Evolutionary conservation across 2,329 filamentous ascomycete genomes (phyloP).

Genomic region (Lachnellula hyalina): DNA sequence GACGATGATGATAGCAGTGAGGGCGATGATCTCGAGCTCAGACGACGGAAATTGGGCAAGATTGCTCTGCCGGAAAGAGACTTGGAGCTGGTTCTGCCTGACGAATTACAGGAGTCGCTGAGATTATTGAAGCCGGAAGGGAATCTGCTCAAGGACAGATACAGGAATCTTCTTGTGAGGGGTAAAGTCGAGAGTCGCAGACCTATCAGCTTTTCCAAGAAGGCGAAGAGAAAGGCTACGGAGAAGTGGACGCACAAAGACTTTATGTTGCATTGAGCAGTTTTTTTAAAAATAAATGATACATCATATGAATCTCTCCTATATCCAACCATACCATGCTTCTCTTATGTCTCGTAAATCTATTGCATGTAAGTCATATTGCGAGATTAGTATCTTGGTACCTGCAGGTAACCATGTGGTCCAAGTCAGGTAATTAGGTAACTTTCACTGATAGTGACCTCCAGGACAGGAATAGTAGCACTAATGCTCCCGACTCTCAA

Average conservation of each 20-base stretch:
- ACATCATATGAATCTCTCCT: neutral
- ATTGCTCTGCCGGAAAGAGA: conserved; percentile 69
- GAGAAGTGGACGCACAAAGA: conserved; percentile 99
- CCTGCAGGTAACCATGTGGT: too few relatives aligned
- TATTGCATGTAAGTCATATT: too few relatives aligned
- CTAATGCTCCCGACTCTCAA: too few relatives aligned
- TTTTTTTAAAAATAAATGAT: neutral
- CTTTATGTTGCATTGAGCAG: conserved; percentile 46
- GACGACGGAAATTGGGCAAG: conserved; percentile 70
- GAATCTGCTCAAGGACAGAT: conserved; percentile 89
- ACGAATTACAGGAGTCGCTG: conserved; percentile 79
- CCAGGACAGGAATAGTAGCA: too few relatives aligned
- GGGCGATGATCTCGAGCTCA: conserved; percentile 58
- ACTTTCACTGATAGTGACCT: too few relatives aligned
- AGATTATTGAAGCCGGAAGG: conserved; percentile 86
- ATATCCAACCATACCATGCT: too few relatives aligned
- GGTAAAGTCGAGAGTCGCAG: conserved; percentile 84
- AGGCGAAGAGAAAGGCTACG: conserved; percentile 72
- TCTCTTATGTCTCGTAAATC: too few relatives aligned
- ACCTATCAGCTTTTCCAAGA: conserved; percentile 74
- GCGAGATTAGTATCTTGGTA: too few relatives aligned
- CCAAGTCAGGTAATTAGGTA: too few relatives aligned
- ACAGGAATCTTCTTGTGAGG: conserved; percentile 79
- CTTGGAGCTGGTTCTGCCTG: conserved; percentile 73
- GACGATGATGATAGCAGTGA: conserved; percentile 48